A percentile compares a stretch with the other conserved stretches of the same genome.
These are phyloP conservation scores for Taiwanofungus camphoratus DNA, from an alignment of 1,284 basidiomycete species.

Conservation along the genomic window DNA sequence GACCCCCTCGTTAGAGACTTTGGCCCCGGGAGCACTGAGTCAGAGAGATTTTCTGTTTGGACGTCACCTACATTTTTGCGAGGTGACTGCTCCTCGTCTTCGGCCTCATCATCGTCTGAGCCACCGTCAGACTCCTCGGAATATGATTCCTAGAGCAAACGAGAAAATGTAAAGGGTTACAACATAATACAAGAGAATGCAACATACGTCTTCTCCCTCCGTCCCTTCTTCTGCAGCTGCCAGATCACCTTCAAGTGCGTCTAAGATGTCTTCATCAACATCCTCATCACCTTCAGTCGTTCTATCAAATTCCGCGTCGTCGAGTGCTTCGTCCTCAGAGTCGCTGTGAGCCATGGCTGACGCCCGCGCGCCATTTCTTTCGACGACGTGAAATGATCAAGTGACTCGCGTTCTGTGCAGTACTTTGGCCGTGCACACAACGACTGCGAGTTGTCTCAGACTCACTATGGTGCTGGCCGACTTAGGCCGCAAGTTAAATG, in stretches of 20 bases:
- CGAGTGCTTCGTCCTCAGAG: slow-evolving; percentile 57
- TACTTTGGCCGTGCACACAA: not conserved
- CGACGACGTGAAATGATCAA: slow-evolving; percentile 13
- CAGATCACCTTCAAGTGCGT: slow-evolving; percentile 40
- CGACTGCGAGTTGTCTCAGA: slow-evolving; percentile 14
- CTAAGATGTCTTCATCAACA: slow-evolving; percentile 49
- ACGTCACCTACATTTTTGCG: slow-evolving; percentile 16
- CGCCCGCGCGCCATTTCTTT: not conserved
- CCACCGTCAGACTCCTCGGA: slow-evolving; percentile 56
- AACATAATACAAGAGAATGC: slow-evolving; percentile 1
- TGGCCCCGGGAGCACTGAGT: slow-evolving; percentile 11
- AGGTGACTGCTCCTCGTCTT: slow-evolving; percentile 16
- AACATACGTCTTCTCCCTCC: slow-evolving; percentile 24
- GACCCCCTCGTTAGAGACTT: slow-evolving; percentile 13
- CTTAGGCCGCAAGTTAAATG: slow-evolving; percentile 90
- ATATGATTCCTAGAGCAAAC: slow-evolving; percentile 38
- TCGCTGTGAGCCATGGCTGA: slow-evolving; percentile 50
- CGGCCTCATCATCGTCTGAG: slow-evolving; percentile 36
- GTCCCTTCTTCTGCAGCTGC: slow-evolving; percentile 48
- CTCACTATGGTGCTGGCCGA: slow-evolving; percentile 90
- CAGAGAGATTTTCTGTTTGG: slow-evolving; percentile 14
- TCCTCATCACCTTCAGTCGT: slow-evolving; percentile 44
- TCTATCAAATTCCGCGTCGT: slow-evolving; percentile 43
- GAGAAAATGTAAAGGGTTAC: not conserved
- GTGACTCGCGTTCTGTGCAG: slow-evolving; percentile 10